Evolutionary conservation across 106 monocot species (phyloP).

Genomic region (Xerophyta viscosa): DNA sequence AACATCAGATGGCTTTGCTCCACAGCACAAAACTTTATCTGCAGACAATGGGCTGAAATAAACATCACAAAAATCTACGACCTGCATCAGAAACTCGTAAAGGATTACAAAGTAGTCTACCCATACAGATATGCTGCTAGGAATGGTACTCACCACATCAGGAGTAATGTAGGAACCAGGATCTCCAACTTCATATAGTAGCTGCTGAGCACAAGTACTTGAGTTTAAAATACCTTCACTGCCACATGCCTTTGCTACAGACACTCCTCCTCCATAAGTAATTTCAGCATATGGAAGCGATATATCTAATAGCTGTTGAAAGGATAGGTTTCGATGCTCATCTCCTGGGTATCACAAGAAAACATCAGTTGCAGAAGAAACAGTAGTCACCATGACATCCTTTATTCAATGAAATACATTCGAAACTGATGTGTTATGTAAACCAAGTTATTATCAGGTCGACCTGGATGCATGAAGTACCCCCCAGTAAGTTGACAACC

Average conservation of each 20-base stretch:
- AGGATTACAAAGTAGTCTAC: too few relatives aligned
- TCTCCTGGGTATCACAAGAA: constrained; percentile 89
- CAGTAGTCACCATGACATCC: too few relatives aligned
- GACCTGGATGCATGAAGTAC: constrained; percentile 99
- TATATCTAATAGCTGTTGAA: constrained; percentile 76
- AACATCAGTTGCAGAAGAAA: background rate
- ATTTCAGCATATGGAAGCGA: constrained; percentile 98
- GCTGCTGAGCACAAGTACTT: constrained; percentile 85
- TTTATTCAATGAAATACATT: too few relatives aligned
- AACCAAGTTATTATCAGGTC: too few relatives aligned
- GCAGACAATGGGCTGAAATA: constrained; percentile 46
- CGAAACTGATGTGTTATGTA: too few relatives aligned
- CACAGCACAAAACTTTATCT: constrained; percentile 52
- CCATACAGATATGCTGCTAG: too few relatives aligned
- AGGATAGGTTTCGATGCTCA: constrained; percentile 46
- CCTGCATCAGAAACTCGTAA: too few relatives aligned
- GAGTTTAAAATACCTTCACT: constrained; percentile 73
- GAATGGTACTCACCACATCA: constrained; percentile 94
- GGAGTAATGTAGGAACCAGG: constrained; percentile 82
- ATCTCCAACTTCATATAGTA: constrained; percentile 96
- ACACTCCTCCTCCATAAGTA: constrained; percentile 57
- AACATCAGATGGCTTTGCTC: constrained; percentile 58
- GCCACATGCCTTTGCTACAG: constrained; percentile 64
- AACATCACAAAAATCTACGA: constrained; percentile 76
- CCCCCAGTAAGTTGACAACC: constrained; percentile 99